These are phyloP conservation scores for Eimeria necatrix DNA, from an alignment of 169 alveolate genomes.

Conservation along the genomic window DNA sequence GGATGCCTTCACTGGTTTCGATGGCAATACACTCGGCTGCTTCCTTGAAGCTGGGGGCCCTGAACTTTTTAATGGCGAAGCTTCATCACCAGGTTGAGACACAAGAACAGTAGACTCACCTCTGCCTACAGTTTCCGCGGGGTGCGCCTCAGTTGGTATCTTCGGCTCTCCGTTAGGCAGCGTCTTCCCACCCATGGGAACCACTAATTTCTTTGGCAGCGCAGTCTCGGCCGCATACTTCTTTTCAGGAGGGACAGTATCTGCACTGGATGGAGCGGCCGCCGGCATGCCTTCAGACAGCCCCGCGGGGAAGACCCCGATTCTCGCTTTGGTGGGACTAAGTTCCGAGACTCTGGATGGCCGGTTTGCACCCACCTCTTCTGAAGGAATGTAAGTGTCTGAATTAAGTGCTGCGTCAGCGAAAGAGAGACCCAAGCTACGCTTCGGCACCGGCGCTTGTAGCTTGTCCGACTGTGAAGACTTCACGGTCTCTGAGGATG, in stretches of 20 bases:
- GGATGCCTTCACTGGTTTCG: not conserved
- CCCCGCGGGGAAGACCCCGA: not conserved
- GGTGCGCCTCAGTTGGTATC: not conserved
- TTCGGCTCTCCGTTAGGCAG: not conserved
- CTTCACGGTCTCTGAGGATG: not conserved
- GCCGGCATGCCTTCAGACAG: not conserved
- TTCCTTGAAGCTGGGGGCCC: not conserved
- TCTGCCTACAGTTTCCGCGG: not conserved
- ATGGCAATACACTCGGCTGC: not conserved
- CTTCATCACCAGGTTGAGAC: not conserved
- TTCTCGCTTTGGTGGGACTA: not conserved
- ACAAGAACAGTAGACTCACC: not conserved
- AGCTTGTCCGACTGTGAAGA: not conserved
- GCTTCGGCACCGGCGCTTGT: slow-evolving; percentile 15
- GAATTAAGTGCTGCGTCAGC: not conserved
- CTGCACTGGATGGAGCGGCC: not conserved
- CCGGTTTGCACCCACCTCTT: not conserved
- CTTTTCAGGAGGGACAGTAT: not conserved
- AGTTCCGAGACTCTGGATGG: not conserved
- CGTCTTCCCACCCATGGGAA: not conserved
- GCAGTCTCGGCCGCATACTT: not conserved
- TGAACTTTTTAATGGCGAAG: not conserved
- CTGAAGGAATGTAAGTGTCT: not conserved
- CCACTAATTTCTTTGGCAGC: not conserved
- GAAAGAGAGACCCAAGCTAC: not conserved